Conservation (phyloP, 73 alveolate genomes). For the Symbiodinium pilosum region DNA sequence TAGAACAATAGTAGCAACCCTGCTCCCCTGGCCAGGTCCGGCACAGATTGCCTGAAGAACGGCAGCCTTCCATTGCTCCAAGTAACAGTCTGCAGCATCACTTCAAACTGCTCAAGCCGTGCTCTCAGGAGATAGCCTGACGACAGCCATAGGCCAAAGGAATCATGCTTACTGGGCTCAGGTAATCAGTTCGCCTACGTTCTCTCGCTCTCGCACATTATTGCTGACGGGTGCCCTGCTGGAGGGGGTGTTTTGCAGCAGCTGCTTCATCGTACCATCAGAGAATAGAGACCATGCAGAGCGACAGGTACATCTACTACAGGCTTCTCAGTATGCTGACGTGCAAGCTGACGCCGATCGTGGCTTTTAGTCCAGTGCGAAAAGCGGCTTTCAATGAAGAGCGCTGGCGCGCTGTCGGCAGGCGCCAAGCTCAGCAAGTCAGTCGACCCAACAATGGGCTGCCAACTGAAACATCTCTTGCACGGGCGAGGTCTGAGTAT, state of each 20-base stretch:
- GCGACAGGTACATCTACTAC: constrained; percentile 51
- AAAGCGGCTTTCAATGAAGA: constrained; percentile 5
- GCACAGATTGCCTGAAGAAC: constrained; percentile 40
- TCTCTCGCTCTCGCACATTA: constrained; percentile 72
- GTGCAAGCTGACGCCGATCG: neutral
- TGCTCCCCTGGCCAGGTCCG: constrained; percentile 43
- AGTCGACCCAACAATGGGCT: neutral
- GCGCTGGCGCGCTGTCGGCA: constrained; percentile 32
- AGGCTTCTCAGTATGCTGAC: constrained; percentile 52
- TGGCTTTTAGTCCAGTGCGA: constrained; percentile 25
- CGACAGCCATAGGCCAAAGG: too few relatives aligned
- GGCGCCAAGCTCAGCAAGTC: neutral
- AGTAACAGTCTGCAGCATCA: neutral
- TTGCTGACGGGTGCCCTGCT: constrained; percentile 46
- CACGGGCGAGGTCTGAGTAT: constrained; percentile 25
- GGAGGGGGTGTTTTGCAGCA: too few relatives aligned
- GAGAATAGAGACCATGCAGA: neutral
- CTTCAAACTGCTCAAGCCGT: neutral
- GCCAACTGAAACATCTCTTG: neutral
- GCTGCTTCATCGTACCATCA: neutral
- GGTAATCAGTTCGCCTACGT: constrained; percentile 43
- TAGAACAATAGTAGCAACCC: neutral
- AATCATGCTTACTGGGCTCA: too few relatives aligned
- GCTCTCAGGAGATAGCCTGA: too few relatives aligned
- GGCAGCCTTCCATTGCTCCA: constrained; percentile 49